Percentiles rank a stretch among this genome's conserved stretches.
Evolutionary conservation across 2,329 filamentous ascomycete species (phyloP).

Genomic region (Paramyrothecium roridum): DNA sequence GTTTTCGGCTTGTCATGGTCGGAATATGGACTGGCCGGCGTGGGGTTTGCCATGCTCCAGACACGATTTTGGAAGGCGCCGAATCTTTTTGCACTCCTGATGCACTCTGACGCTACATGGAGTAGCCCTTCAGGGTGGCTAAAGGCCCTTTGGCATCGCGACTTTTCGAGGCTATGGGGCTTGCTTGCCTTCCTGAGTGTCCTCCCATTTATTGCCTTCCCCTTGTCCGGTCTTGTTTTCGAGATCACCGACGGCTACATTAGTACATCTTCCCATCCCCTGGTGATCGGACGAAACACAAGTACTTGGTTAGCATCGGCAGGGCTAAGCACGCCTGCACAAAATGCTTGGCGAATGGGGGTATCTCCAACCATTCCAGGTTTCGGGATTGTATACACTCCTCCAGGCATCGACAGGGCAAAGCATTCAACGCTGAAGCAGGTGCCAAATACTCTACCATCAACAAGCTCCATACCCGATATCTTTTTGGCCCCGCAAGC

Average conservation of each 20-base stretch:
- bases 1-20: constrained; percentile 12
- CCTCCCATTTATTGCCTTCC: constrained; percentile 9
- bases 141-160: not conserved
- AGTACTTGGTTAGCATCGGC: not conserved
- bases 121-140: constrained; percentile 10
- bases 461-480: constrained; percentile 2
- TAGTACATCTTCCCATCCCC: not conserved
- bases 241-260: constrained; percentile 12
- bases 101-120: constrained; percentile 7
- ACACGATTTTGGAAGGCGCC: not conserved
- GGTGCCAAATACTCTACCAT: constrained; percentile 8
- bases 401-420: constrained; percentile 1
- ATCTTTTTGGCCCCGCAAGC: constrained; percentile 11
- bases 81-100: constrained; percentile 3
- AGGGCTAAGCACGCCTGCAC: not conserved
- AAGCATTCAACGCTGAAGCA: not conserved
- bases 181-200: constrained; percentile 6
- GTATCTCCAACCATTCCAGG: constrained; percentile 4
- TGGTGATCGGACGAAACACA: constrained; percentile 4
- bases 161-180: constrained; percentile 5
- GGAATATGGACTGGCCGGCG: constrained; percentile 8
- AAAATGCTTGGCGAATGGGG: constrained; percentile 4
- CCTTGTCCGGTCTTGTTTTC: constrained; percentile 10
- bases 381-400: constrained; percentile 8
- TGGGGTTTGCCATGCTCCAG: constrained; percentile 10